Evolutionary conservation across 148 eudicot genomes (phyloP), one percentile per base, ranked within the genome.

Genomic region (Persicaria maculosa): DNA sequence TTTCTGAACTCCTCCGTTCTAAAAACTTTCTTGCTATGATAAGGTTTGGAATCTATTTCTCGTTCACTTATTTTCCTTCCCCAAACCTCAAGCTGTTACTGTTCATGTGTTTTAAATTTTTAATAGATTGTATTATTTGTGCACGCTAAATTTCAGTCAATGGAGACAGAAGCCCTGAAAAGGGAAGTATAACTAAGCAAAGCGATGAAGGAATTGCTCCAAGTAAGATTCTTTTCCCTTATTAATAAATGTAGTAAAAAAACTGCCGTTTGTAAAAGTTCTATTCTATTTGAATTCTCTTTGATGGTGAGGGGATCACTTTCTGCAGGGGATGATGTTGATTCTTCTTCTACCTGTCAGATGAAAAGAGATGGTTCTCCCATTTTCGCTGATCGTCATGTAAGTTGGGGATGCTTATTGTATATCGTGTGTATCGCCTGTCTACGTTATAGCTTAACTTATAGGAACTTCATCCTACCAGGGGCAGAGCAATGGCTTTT

Each of bases 371-470:
- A 61, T 75, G 50, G 73, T 79, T 53, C 80, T 46, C 75, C 76
- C 58, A 79, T 76, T 74, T 68, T 80, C 44, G 76, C 74, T 75
- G 86, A 82, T 85, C 82, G 81, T 86, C 83, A 76, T 89, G 95
- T 96, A 87, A 90, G 99, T 89, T 91, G 86, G 88, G 84, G 87
- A 88, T 84, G 85, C 87, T 87, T 88, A 74, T 75, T 50, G 70
- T 74, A 61, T 47, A 62, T 71, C 47, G 73, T 20, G 72, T 83
- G 43, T 69, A 55, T 43, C 78, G 68, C 74, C 55, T 55, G 64
- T 70, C 25, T 12, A 57, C 71, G 74, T 79, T 72, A 55, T 72
- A 79, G 74, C 83, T 81, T 77, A 77, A 76, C 75, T 47, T 81
- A 82, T 82, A 47, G 68, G 52, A 45, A 67, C 36, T 54, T 77